Base-by-base conservation (phyloP, 371 early-diverging fungal species). In the Coemansia sp. region DNA sequence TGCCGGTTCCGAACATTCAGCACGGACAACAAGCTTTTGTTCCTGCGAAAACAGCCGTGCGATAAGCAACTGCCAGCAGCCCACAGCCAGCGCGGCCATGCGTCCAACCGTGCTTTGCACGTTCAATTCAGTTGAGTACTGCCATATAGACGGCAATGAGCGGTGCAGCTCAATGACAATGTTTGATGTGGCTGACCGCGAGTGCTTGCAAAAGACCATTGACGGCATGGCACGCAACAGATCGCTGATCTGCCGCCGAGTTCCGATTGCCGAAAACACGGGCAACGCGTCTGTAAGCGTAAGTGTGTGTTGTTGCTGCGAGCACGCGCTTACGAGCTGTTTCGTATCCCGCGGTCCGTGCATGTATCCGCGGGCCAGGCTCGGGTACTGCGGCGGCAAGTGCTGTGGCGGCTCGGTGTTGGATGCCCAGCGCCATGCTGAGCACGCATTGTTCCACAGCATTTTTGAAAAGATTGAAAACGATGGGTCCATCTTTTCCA, bases 181-280 rank as follows among this genome's bases (percentile, higher is more conserved):
- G 6, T 72, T 64, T 1, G 68, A 50, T 5, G 72, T 62, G 26
- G 30, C 56, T 0, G 63, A 33, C 16, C 55, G 56, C 2, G 62
- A 21, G 26, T 50, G 37, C 8, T 67, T 59, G 42, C 67, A 66
- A 25, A 75, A 66, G 26, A 66, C 48, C 64, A 61, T 63, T 14
- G 64, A 23, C 20, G 44, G 62, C 51, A 68, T 54, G 12, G 53
- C 11, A 37, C 26, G 53, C 23, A 78, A 53, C 23, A 47, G 70
- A n/a, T 54, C 65, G n/a, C 44, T 21, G 23, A 78, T 78, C 44
- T 75, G 70, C 1, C 20, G 11, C 5, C 51, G 61, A 3, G 71
- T 62, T 26, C 78, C 78, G 6, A 77, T n/a, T 14, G 61, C 55
- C 9, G 64, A 37, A 18, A 78, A 78, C 61, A 75, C 62, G 37